These are phyloP conservation scores for Rugiboletus extremiorientalis DNA, from an alignment of 1,284 basidiomycete species.

Conservation along the genomic window DNA sequence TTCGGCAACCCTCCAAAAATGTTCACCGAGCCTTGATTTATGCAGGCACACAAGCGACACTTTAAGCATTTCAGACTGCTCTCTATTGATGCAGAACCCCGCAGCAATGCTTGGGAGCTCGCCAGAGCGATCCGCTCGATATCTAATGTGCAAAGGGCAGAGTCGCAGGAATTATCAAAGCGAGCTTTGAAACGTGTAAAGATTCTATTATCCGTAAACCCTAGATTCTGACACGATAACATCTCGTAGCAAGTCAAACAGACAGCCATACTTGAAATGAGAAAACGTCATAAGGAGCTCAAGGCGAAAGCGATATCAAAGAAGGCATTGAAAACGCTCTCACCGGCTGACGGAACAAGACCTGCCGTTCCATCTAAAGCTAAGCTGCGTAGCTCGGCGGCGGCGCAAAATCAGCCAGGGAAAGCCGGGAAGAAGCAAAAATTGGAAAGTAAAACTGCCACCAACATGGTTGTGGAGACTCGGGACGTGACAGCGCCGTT, in stretches of 20 bases:
- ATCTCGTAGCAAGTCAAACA: constrained; percentile 43
- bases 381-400: not conserved
- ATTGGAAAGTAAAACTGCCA: not conserved
- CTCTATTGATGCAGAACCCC: constrained; percentile 37
- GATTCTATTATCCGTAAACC: not conserved
- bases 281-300: constrained; percentile 37
- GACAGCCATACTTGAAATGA: constrained; percentile 39
- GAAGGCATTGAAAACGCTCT: constrained; percentile 14
- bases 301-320: constrained; percentile 31
- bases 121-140: constrained; percentile 34
- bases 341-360: not conserved
- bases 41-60: constrained; percentile 61
- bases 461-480: not conserved
- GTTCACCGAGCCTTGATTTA: constrained; percentile 17
- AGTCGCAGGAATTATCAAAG: constrained; percentile 41
- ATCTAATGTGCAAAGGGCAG: not conserved
- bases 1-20: not conserved
- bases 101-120: constrained; percentile 50
- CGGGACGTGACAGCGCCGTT: constrained; percentile 1
- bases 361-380: not conserved
- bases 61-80: constrained; percentile 50
- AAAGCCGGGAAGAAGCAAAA: constrained; percentile 19
- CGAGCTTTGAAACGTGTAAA: constrained; percentile 57
- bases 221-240: not conserved
- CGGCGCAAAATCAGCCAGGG: not conserved